Percentiles rank a stretch among this genome's conserved stretches.
Evolutionary conservation across 1,284 basidiomycete species (phyloP).

Genomic region (Leucoagaricus sp.): DNA sequence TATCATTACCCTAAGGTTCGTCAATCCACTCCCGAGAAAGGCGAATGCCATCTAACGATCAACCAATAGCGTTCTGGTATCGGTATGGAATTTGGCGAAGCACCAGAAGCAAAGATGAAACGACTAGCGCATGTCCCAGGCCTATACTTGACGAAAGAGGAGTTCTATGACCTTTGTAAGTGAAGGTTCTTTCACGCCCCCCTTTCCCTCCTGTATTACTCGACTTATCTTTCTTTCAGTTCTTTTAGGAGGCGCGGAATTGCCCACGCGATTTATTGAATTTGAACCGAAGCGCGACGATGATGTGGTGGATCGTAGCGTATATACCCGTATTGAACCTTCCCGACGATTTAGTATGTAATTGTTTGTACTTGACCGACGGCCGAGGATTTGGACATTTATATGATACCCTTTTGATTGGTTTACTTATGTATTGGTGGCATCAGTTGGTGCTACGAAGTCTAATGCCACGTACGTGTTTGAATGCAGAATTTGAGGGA

Average conservation of each 20-base stretch:
- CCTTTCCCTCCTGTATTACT: too few relatives aligned
- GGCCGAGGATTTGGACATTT: too few relatives aligned
- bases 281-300: slow-evolving; percentile 13
- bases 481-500: too few relatives aligned
- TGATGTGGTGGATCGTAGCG: background rate
- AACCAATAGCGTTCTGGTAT: slow-evolving; percentile 36
- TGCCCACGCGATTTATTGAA: slow-evolving; percentile 25
- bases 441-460: too few relatives aligned
- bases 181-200: background rate
- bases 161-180: slow-evolving; percentile 41
- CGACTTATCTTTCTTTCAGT: slow-evolving; percentile 22
- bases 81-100: background rate
- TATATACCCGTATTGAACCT: background rate
- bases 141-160: slow-evolving; percentile 34
- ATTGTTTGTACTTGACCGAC: background rate
- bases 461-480: too few relatives aligned
- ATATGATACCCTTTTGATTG: background rate
- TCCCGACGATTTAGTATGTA: background rate
- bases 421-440: too few relatives aligned
- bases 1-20: slow-evolving; percentile 21
- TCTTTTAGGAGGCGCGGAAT: slow-evolving; percentile 23
- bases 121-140: slow-evolving; percentile 25
- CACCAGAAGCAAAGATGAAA: background rate
- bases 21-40: slow-evolving; percentile 21
- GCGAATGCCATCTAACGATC: background rate